These are phyloP conservation scores for Pichia exigua DNA, from an alignment of 805 yeast genomes.

Conservation along the genomic window DNA sequence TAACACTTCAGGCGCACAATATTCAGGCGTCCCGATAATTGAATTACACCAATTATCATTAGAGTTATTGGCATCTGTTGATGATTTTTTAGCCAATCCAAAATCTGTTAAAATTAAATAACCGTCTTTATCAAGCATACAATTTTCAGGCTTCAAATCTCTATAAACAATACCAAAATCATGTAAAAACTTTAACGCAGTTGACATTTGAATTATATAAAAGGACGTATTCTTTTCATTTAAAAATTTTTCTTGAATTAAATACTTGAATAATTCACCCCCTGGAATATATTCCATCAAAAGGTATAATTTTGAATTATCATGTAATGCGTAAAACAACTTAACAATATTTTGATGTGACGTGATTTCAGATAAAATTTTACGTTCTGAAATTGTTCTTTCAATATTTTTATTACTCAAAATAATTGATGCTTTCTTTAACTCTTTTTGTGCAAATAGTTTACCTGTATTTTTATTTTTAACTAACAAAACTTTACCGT, in stretches of 20 bases:
- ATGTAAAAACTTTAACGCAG: conserved; percentile 70
- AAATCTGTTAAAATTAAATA: conserved; percentile 80
- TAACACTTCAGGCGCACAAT: conserved; percentile 83
- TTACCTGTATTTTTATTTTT: conserved; percentile 50
- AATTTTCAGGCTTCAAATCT: conserved; percentile 85
- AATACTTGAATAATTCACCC: conserved; percentile 69
- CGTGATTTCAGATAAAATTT: conserved; percentile 52
- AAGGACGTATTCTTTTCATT: conserved; percentile 59
- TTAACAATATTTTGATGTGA: conserved; percentile 79
- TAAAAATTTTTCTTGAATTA: conserved; percentile 37
- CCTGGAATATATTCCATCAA: conserved; percentile 83
- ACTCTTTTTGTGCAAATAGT: conserved; percentile 77
- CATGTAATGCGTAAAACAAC: conserved; percentile 78
- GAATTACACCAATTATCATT: conserved; percentile 41
- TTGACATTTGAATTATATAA: conserved; percentile 72
- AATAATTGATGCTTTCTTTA: conserved; percentile 68
- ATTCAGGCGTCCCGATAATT: conserved; percentile 70
- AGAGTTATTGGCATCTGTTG: conserved; percentile 21
- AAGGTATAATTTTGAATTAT: conserved; percentile 59
- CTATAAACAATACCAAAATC: conserved; percentile 73
- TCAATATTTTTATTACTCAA: conserved; percentile 47
- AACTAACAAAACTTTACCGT: conserved; percentile 75
- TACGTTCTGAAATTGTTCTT: conserved; percentile 69
- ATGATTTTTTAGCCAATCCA: conserved; percentile 56
- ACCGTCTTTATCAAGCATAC: conserved; percentile 64